These are phyloP conservation scores for Rhytidiadelphus loreus DNA, from an alignment of 225 moss, liverwort and hornwort genomes.

Conservation along the genomic window DNA sequence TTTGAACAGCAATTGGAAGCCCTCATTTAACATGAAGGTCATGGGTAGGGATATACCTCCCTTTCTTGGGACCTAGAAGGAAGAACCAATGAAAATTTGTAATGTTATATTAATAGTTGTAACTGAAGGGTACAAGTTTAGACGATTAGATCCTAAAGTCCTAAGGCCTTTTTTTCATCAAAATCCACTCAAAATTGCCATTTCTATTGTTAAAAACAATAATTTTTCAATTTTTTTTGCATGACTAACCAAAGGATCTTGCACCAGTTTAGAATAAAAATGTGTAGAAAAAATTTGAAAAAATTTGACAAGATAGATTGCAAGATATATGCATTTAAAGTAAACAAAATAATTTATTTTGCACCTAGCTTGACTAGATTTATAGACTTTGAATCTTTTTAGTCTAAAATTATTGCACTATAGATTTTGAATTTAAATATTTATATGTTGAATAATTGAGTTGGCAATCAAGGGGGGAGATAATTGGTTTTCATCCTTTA, in stretches of 20 bases:
- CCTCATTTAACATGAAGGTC: neutral
- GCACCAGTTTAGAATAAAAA: neutral
- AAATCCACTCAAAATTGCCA: neutral
- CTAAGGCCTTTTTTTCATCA: neutral
- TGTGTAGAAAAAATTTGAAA: neutral
- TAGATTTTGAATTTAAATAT: neutral
- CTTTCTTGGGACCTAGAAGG: accelerated
- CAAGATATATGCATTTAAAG: neutral
- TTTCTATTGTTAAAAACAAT: neutral
- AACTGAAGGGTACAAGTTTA: neutral
- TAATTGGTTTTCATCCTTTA: neutral
- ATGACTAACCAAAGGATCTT: accelerated
- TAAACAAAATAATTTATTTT: neutral
- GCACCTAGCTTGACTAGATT: neutral
- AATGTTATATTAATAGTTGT: neutral
- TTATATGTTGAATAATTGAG: neutral
- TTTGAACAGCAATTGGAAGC: neutral
- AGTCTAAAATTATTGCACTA: neutral
- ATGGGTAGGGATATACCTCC: neutral
- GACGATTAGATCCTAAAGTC: accelerated
- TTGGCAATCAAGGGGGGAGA: accelerated
- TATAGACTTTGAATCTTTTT: neutral
- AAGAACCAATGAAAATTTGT: accelerated
- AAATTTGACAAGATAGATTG: accelerated
- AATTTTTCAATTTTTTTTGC: neutral